Evolutionary conservation across 345 rosid genomes (phyloP).

Genomic region (Brassica cretica): DNA sequence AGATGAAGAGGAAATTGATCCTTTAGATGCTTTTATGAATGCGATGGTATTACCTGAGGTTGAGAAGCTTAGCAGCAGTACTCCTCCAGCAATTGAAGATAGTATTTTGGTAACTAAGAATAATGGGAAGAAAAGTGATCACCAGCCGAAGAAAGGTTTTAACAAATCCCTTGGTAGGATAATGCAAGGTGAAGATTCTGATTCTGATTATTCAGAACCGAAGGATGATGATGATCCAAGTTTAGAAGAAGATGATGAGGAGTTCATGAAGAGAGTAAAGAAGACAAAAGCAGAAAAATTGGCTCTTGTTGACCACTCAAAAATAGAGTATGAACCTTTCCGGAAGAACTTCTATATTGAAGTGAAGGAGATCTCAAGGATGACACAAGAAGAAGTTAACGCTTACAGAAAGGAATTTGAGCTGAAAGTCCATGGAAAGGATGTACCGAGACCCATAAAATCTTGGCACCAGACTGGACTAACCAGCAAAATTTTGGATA

Average conservation of each 20-base stretch:
- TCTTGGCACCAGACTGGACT: conserved; percentile 97
- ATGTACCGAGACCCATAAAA: conserved; percentile 86
- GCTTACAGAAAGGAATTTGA: conserved; percentile 82
- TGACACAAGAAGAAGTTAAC: conserved; percentile 80
- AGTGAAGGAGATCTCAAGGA: conserved; percentile 82
- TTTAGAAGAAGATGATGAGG: conserved; percentile 91
- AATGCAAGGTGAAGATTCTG: conserved; percentile 94
- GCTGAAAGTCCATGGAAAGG: conserved; percentile 91
- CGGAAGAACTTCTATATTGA: conserved; percentile 87
- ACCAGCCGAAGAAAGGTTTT: conserved; percentile 54
- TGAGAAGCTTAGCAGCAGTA: conserved; percentile 60
- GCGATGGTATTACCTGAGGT: conserved; percentile 91
- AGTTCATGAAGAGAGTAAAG: conserved; percentile 98
- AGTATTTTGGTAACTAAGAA: conserved; percentile 39
- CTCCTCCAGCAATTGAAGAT: conserved; percentile 38
- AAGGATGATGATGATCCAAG: conserved; percentile 62
- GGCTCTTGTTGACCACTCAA: conserved; percentile 88
- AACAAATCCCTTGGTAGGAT: conserved; percentile 83
- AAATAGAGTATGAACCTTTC: conserved; percentile 78
- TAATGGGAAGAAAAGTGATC: conserved; percentile 46
- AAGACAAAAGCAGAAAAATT: conserved; percentile 94
- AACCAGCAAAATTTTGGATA: conserved; percentile 80
- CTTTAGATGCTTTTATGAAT: conserved; percentile 96
- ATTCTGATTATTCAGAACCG: conserved; percentile 68
- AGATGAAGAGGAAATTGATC: conserved; percentile 86